Conservation (phyloP, 2,329 filamentous ascomycete species). For the Aspergillus melleus region DNA sequence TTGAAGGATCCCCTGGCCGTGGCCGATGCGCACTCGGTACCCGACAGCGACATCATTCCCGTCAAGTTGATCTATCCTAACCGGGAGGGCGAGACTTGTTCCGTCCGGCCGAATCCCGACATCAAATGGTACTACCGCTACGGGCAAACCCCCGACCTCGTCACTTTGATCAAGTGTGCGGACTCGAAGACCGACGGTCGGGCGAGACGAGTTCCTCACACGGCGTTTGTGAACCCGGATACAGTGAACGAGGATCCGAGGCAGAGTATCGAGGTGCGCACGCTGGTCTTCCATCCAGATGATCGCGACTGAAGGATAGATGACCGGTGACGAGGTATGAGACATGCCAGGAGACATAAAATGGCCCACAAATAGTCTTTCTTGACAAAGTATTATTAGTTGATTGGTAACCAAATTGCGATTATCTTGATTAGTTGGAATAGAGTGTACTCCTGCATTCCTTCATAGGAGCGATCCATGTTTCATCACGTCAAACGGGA, state of each 20-base stretch:
- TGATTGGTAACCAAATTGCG: neutral
- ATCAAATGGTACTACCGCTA: conserved; percentile 58
- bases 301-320: conserved; percentile 24
- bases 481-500: neutral
- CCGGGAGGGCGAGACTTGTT: conserved; percentile 53
- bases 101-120: conserved; percentile 41
- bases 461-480: neutral
- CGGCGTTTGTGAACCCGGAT: conserved; percentile 55
- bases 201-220: conserved; percentile 56
- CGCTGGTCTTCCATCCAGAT: conserved; percentile 54
- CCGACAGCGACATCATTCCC: conserved; percentile 52
- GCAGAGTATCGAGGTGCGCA: conserved; percentile 59
- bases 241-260: conserved; percentile 40
- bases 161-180: conserved; percentile 62
- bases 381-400: neutral
- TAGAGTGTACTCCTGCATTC: too few species aligned
- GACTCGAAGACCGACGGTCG: conserved; percentile 58
- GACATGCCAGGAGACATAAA: neutral
- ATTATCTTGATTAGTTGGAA: neutral
- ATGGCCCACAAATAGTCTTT: neutral
- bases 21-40: conserved; percentile 52
- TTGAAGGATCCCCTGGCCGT: conserved; percentile 56
- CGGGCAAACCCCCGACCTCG: conserved; percentile 54
- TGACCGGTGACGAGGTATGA: neutral
- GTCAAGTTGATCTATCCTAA: conserved; percentile 54